phyloP scores from a whole-genome alignment of 208 protist genomes.

The Leishmania guyanensis region DNA sequence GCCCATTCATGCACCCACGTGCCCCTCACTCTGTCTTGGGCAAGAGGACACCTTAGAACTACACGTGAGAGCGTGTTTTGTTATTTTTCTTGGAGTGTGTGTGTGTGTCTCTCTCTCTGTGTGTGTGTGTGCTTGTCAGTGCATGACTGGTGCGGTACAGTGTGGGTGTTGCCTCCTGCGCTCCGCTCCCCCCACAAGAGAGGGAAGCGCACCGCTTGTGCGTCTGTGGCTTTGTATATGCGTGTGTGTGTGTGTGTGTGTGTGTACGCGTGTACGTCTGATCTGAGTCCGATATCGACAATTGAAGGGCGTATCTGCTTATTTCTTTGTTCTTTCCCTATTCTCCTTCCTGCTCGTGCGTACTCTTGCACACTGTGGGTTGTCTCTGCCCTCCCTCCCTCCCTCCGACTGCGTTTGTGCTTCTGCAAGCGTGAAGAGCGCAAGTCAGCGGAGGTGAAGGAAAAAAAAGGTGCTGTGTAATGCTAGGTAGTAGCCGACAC shows the following conservation, averaged over 20 bases:
- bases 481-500: constrained; percentile 7
- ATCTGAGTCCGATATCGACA: background rate
- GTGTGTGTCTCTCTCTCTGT: constrained; percentile 10
- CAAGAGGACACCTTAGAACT: constrained; percentile 1
- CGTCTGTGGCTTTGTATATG: background rate
- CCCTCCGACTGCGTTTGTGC: background rate
- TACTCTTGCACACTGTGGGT: background rate
- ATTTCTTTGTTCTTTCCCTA: background rate
- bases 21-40: background rate
- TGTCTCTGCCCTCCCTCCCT: background rate
- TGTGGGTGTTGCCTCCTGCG: background rate
- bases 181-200: background rate
- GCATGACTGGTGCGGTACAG: background rate
- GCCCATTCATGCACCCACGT: background rate
- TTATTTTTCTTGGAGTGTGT: constrained; percentile 2
- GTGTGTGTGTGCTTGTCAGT: constrained; percentile 12
- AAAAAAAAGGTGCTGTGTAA: background rate
- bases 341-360: background rate
- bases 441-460: background rate
- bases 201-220: background rate
- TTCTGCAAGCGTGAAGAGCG: background rate
- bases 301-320: background rate
- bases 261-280: background rate
- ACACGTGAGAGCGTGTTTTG: constrained; percentile 6
- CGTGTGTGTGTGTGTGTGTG: background rate